phyloP scores from a whole-genome alignment of 2,329 filamentous ascomycete genomes.

The Clarireedia sp. region DNA sequence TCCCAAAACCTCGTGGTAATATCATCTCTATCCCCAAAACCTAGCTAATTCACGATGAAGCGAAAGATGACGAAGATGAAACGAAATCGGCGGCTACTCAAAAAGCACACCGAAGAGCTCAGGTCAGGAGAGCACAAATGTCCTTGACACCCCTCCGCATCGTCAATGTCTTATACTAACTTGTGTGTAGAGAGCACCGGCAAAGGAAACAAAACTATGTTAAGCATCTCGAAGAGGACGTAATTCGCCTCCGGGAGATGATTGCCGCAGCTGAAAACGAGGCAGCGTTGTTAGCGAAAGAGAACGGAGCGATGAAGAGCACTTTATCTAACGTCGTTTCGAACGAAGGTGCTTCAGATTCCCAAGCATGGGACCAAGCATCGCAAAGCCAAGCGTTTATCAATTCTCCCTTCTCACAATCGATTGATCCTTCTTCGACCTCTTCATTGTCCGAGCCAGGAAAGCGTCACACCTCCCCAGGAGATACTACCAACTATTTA shows the following conservation, averaged over 20 bases:
- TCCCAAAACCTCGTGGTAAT: background rate
- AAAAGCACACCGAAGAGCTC: slow-evolving; percentile 24
- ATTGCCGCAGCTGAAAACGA: slow-evolving; percentile 20
- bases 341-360: background rate
- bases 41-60: background rate
- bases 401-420: background rate
- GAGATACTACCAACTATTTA: background rate
- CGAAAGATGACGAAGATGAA: slow-evolving; percentile 6
- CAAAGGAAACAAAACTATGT: slow-evolving; percentile 25
- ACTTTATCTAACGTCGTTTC: background rate
- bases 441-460: background rate
- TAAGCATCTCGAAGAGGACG: slow-evolving; percentile 26
- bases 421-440: background rate
- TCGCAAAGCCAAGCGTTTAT: background rate
- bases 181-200: slow-evolving; percentile 22
- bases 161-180: background rate
- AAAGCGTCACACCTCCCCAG: background rate
- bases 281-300: slow-evolving; percentile 13
- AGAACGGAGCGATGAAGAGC: slow-evolving; percentile 20
- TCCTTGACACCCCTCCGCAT: slow-evolving; percentile 3
- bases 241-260: slow-evolving; percentile 22
- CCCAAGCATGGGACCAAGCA: background rate
- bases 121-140: slow-evolving; percentile 28
- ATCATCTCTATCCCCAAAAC: background rate
- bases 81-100: slow-evolving; percentile 12